phyloP scores from a whole-genome alignment of 768 basidiomycete species.

The Psilocybe tampanensis region DNA sequence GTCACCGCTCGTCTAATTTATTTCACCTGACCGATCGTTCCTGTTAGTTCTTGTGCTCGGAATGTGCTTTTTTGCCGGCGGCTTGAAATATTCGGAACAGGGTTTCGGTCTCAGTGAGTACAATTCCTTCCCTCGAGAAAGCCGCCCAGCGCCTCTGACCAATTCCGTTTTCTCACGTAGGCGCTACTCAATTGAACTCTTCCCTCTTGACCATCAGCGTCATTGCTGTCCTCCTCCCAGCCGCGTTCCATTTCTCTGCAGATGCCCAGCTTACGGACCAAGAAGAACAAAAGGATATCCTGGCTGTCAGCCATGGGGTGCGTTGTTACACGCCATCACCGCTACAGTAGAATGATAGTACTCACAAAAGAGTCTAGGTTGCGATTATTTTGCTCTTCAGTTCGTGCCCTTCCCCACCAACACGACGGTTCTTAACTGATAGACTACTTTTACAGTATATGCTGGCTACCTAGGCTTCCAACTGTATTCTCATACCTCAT shows the following conservation, averaged over 20 bases:
- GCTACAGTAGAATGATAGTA: constrained; percentile 32
- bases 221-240: constrained; percentile 76
- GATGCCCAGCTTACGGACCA: constrained; percentile 23
- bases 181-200: constrained; percentile 70
- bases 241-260: constrained; percentile 71
- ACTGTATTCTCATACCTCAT: constrained; percentile 69
- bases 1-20: constrained; percentile 5
- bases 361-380: constrained; percentile 60
- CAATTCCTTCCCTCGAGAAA: constrained; percentile 19
- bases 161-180: constrained; percentile 23
- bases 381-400: constrained; percentile 79
- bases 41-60: constrained; percentile 74
- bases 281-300: constrained; percentile 45
- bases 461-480: constrained; percentile 78
- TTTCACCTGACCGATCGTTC: constrained; percentile 4
- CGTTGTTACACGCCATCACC: constrained; percentile 23
- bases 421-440: constrained; percentile 7
- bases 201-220: constrained; percentile 80
- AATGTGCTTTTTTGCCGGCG: constrained; percentile 91
- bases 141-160: constrained; percentile 3
- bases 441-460: constrained; percentile 31
- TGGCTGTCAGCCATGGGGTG: constrained; percentile 77
- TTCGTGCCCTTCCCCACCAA: constrained; percentile 35
- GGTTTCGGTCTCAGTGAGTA: constrained; percentile 73
- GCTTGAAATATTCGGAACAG: constrained; percentile 76